These are phyloP conservation scores for Solanum lycopersicoides DNA, from an alignment of 257 asterid species.

Conservation along the genomic window DNA sequence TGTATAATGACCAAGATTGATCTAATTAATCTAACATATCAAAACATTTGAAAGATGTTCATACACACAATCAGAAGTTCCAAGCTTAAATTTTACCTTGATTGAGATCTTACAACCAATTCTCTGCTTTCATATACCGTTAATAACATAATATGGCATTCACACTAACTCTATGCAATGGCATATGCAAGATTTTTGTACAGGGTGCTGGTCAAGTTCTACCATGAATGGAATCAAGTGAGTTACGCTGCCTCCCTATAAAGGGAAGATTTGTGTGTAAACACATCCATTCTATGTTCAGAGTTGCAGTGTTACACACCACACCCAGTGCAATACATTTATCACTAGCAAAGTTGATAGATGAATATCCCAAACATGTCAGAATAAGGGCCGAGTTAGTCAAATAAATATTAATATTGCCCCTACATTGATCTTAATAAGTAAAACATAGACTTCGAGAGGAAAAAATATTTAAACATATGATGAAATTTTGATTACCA, in stretches of 20 bases:
- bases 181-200: not conserved
- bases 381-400: not conserved
- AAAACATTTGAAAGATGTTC: not conserved
- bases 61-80: too few species aligned
- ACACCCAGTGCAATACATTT: not conserved
- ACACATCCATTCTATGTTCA: not conserved
- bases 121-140: not conserved
- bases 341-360: not conserved
- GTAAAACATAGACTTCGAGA: not conserved
- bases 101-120: not conserved
- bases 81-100: not conserved
- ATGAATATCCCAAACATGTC: not conserved
- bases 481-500: conserved; percentile 19
- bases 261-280: not conserved
- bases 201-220: not conserved
- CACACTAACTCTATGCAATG: not conserved
- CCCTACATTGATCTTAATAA: not conserved
- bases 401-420: not conserved
- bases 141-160: not conserved
- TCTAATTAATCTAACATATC: not conserved
- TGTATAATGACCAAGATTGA: not conserved
- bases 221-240: not conserved
- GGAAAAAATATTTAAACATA: not conserved
- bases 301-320: not conserved
- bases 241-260: not conserved